Percentiles rank a stretch among this genome's conserved stretches.
Conservation (phyloP, 306 rosid genomes). For the Malus asiatica region DNA sequence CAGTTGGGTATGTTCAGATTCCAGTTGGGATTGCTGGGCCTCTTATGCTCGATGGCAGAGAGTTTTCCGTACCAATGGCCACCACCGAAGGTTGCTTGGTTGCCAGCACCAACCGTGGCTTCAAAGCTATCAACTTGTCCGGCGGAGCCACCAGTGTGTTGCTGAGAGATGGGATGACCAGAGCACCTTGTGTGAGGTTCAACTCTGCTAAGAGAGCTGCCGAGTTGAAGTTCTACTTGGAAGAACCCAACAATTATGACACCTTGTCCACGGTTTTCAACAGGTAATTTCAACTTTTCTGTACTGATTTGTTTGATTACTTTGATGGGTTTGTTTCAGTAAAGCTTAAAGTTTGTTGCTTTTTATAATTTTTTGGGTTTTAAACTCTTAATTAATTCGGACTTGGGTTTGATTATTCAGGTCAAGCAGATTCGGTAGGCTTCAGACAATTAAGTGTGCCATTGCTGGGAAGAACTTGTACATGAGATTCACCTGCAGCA, state of each 20-base stretch:
- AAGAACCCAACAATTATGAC: slow-evolving; percentile 56
- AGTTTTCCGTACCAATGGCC: slow-evolving; percentile 81
- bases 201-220: slow-evolving; percentile 61
- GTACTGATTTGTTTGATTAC: background rate
- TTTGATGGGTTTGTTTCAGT: background rate
- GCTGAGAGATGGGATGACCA: slow-evolving; percentile 73
- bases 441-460: slow-evolving; percentile 48
- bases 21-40: slow-evolving; percentile 96
- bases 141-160: slow-evolving; percentile 69
- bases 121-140: slow-evolving; percentile 66
- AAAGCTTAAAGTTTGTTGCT: background rate
- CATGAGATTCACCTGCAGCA: slow-evolving; percentile 66
- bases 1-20: slow-evolving; percentile 69
- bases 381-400: background rate
- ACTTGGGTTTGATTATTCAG: slow-evolving; percentile 14
- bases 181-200: slow-evolving; percentile 87
- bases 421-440: slow-evolving; percentile 77
- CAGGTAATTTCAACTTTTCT: slow-evolving; percentile 25
- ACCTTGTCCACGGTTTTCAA: slow-evolving; percentile 58
- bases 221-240: slow-evolving; percentile 60
- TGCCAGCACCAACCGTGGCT: slow-evolving; percentile 87
- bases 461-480: slow-evolving; percentile 78
- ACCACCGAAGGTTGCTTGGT: slow-evolving; percentile 86
- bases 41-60: slow-evolving; percentile 53
- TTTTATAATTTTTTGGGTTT: background rate